Percentiles rank a stretch among this genome's conserved stretches.
Conservation (phyloP, 2,329 filamentous ascomycete genomes). For the Xylariaceae sp. region DNA sequence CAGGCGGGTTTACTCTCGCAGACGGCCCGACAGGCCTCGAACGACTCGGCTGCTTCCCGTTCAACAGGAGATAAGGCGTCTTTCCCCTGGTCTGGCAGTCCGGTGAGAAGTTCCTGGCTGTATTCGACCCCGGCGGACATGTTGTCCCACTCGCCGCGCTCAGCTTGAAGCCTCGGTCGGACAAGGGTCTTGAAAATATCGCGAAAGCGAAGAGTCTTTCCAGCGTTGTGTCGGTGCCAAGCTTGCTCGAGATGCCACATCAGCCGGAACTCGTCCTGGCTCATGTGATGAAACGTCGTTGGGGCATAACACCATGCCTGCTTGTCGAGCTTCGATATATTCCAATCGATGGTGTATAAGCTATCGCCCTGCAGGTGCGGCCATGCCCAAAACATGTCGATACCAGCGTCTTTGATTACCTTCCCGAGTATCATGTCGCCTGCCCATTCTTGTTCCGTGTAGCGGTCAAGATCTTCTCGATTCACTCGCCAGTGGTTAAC, state of each 20-base stretch:
- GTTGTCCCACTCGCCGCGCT: no score
- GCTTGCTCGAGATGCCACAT: slow-evolving; percentile 11
- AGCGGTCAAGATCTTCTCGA: slow-evolving; percentile 9
- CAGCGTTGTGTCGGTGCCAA: slow-evolving; percentile 8
- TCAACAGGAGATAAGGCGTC: no score
- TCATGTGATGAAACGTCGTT: slow-evolving; percentile 19
- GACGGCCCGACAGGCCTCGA: no score
- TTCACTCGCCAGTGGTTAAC: slow-evolving; percentile 8
- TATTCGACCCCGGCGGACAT: no score
- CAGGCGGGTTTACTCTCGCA: no score
- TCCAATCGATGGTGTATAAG: slow-evolving; percentile 16
- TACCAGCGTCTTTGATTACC: slow-evolving; percentile 10
- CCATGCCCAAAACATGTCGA: slow-evolving; percentile 15
- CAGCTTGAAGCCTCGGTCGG: no score
- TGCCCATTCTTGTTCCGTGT: slow-evolving; percentile 13
- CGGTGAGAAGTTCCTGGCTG: no score
- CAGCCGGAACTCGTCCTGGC: slow-evolving; percentile 7
- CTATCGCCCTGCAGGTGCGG: slow-evolving; percentile 16
- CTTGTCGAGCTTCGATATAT: slow-evolving; percentile 13
- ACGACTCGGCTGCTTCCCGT: no score
- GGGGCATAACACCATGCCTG: slow-evolving; percentile 18
- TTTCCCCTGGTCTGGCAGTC: no score
- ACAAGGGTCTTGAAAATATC: no score
- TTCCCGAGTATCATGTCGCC: slow-evolving; percentile 18
- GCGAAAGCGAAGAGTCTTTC: no score